Base-by-base conservation (phyloP, 2,329 filamentous ascomycete species). In the Venturia oleaginea region DNA sequence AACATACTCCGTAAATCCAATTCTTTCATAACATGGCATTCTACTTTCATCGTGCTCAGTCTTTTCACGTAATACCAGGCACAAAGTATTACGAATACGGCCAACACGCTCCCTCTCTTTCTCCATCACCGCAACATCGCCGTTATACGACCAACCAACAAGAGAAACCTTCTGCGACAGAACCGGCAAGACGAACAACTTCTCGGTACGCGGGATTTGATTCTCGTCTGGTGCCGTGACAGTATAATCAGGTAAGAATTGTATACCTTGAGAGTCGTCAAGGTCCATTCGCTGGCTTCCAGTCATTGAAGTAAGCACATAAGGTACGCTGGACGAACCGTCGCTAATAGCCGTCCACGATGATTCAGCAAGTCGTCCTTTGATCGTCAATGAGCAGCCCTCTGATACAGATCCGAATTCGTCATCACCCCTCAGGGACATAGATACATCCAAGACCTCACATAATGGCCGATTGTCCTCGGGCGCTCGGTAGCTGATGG, bases 401-500 rank as follows among this genome's bases (percentile, higher is more conserved):
- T 10, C 11, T 3, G 51, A 8, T 15, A 57, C 51, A 17, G 51
- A 30, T n/a, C 27, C 51, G 15, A 57, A 57, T n/a, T 34, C 51
- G 13, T 57, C 51, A 17, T 34, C 51, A 3, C 51, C 51, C n/a
- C 6, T n/a, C 27, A 57, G 24, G 2, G 27, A 19, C 3, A 57
- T n/a, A 3, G 30, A 34, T 10, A 15, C 30, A 4, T 57, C 27
- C 4, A 57, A 1, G 27, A 57, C 30, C 19, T 57, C 15, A 10
- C 51, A 57, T 17, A 57, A 13, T 11, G 51, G 27, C 13, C 51
- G 51, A 27, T 57, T 34, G 19, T 57, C 30, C 6, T 34, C 51
- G 30, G 51, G 51, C 5, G 51, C 30, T 57, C 51, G 51, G 24
- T 60, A 62, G 30, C 15, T 62, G 38, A 62, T 27, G 24, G 61